phyloP scores from a whole-genome alignment of 768 basidiomycete genomes.

The Hygrophoropsis aurantiaca region DNA sequence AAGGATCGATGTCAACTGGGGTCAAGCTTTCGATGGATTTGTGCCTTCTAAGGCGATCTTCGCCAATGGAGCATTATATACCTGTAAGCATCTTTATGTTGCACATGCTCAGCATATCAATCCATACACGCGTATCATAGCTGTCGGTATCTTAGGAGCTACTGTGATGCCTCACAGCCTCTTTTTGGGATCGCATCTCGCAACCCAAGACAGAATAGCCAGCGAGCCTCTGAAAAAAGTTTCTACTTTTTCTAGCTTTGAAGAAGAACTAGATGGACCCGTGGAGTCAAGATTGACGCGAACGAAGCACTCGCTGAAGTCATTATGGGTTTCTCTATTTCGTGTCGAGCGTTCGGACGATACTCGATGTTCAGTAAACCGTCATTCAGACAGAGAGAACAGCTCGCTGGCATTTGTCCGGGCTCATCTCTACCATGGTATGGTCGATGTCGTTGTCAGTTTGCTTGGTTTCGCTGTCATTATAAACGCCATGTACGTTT shows the following conservation, averaged over 20 bases:
- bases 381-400: slow-evolving; percentile 58
- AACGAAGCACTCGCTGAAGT: neutral
- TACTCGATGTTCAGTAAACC: slow-evolving; percentile 28
- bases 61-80: slow-evolving; percentile 57
- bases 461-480: slow-evolving; percentile 83
- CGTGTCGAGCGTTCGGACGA: slow-evolving; percentile 21
- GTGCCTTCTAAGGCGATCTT: slow-evolving; percentile 70
- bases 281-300: slow-evolving; percentile 2
- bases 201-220: slow-evolving; percentile 75
- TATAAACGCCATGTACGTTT: slow-evolving; percentile 77
- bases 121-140: slow-evolving; percentile 28
- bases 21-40: slow-evolving; percentile 69
- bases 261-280: too few relatives aligned
- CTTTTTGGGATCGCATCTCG: slow-evolving; percentile 85
- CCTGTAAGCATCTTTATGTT: slow-evolving; percentile 49
- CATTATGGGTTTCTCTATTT: slow-evolving; percentile 15
- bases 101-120: slow-evolving; percentile 11
- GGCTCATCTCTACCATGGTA: slow-evolving; percentile 65
- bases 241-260: neutral
- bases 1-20: slow-evolving; percentile 71
- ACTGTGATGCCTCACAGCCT: slow-evolving; percentile 94
- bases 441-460: slow-evolving; percentile 63
- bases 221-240: slow-evolving; percentile 23
- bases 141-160: slow-evolving; percentile 75
- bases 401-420: slow-evolving; percentile 53